These are phyloP conservation scores for Fusarium sp. DNA, from an alignment of 2,329 filamentous ascomycete species.

Conservation along the genomic window DNA sequence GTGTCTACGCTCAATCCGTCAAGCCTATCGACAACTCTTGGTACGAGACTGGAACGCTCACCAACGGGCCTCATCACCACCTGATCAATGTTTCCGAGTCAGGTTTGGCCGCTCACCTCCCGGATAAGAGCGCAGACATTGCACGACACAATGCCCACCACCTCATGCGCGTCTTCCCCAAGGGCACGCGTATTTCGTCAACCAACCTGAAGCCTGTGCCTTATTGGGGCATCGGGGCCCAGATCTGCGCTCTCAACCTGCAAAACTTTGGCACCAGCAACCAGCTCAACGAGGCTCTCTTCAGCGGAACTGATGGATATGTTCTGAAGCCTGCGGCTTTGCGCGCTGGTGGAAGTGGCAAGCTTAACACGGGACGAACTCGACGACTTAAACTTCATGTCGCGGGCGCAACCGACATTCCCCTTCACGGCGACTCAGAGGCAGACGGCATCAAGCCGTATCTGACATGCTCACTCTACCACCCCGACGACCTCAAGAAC, in stretches of 20 bases:
- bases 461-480: constrained; percentile 73
- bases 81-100: constrained; percentile 78
- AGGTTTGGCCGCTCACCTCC: constrained; percentile 65
- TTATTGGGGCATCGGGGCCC: constrained; percentile 76
- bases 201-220: constrained; percentile 72
- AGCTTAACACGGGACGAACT: constrained; percentile 58
- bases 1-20: constrained; percentile 77
- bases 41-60: constrained; percentile 63
- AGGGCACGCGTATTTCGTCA: constrained; percentile 76
- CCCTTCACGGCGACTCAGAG: constrained; percentile 63
- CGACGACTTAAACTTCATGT: constrained; percentile 69
- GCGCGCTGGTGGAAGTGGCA: constrained; percentile 66
- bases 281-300: constrained; percentile 77
- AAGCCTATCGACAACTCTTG: constrained; percentile 76
- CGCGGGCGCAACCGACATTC: constrained; percentile 72
- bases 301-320: constrained; percentile 73
- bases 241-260: constrained; percentile 78
- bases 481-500: constrained; percentile 63
- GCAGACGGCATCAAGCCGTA: constrained; percentile 71
- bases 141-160: constrained; percentile 71
- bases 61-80: constrained; percentile 72
- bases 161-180: constrained; percentile 78
- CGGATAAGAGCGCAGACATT: constrained; percentile 60
- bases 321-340: constrained; percentile 73
- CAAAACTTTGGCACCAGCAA: constrained; percentile 75